Percentiles rank a stretch among this genome's conserved stretches.
These are phyloP conservation scores for Canavalia gladiata DNA, from an alignment of 306 rosid genomes.

Conservation along the genomic window DNA sequence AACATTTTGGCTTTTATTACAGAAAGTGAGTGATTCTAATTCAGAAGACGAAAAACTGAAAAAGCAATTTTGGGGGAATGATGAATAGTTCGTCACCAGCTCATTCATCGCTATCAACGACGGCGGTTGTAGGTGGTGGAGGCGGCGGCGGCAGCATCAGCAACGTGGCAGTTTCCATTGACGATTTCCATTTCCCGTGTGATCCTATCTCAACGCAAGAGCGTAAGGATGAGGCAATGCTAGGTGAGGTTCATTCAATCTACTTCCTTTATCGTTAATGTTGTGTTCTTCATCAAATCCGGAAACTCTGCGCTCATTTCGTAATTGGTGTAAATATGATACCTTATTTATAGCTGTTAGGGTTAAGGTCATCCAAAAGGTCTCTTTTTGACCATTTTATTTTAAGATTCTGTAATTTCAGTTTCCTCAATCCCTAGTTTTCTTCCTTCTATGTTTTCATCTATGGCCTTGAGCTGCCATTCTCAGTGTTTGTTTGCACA, in stretches of 20 bases:
- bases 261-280: background rate
- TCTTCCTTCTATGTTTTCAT: no score
- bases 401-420: background rate
- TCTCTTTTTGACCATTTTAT: conserved; percentile 1
- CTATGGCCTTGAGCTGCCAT: no score
- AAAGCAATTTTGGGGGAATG: conserved; percentile 16
- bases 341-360: background rate
- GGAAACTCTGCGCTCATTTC: conserved; percentile 11
- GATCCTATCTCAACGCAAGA: conserved; percentile 75
- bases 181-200: conserved; percentile 67
- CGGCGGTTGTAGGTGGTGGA: conserved; percentile 72
- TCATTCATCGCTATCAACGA: conserved; percentile 79
- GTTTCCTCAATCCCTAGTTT: background rate
- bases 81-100: conserved; percentile 88
- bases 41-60: background rate
- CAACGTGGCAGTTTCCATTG: conserved; percentile 64
- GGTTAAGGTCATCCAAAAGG: background rate
- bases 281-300: background rate
- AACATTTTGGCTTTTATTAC: background rate
- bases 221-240: conserved; percentile 84
- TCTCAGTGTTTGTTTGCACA: background rate
- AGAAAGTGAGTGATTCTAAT: background rate
- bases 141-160: conserved; percentile 52
- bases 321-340: background rate
- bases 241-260: conserved; percentile 47